Evolutionary conservation across 192 early-diverging fungal species (phyloP), one percentile per base, ranked within the genome.

Genomic region (Coemansia sp.): DNA sequence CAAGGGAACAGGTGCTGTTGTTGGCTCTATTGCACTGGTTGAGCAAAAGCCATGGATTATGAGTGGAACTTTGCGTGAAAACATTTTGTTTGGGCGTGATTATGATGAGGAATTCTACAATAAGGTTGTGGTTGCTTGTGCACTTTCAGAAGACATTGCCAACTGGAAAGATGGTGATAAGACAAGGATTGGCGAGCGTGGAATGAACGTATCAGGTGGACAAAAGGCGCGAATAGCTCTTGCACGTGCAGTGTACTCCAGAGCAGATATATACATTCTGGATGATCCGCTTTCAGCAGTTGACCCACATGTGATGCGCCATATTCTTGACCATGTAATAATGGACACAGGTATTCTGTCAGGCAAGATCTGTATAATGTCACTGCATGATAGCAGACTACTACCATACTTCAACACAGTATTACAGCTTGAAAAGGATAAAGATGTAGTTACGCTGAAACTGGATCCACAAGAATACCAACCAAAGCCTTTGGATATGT

Each of bases 251-350:
- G 32, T 32, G 2, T 32, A 32, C 4, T 32, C 32, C 32, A 32
- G 32, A 32, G 32, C 89, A 9, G 93, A 94, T 43, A 89, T 95
- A 53, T 85, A 91, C 9, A 73, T 96, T 1, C 64, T 96, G 7
- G 94, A 96, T 65, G 95, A 96, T 60, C 93, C 93, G 6, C 77
- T 98, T 49, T 88, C 87, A 56, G 94, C 93, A 16, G 92, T 97
- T 0, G 95, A 98, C 74, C 87, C 88, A 2, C 85, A 88, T 61
- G 87, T 89, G 9, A 86, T 86, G 57, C 81, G 80, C 8, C 86
- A 91, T 67, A 84, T 94, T 16, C 90, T 97, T 48, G 87, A 86
- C 8, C 43, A 87, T 66, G 69, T 86, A 42, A 56, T 86, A 70
- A 66, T 74, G 70, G 84, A 65, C 49, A 78, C 82, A 3, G 88